A percentile compares a stretch with the other conserved stretches of the same genome.
phyloP scores from a whole-genome alignment of 2,329 filamentous ascomycete species.

The Fusarium bactridioides region DNA sequence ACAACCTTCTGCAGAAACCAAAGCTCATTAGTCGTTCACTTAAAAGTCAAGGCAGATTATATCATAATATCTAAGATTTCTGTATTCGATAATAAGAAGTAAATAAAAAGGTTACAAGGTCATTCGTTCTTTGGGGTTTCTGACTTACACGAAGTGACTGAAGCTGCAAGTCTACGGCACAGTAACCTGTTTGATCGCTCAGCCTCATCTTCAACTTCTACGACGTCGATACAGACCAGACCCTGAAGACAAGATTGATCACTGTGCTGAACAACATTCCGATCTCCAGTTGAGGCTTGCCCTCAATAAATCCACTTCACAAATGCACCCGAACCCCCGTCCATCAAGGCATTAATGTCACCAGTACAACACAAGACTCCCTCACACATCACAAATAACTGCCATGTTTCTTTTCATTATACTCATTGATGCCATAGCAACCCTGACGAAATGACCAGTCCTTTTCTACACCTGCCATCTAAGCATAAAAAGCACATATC shows the following conservation, averaged over 20 bases:
- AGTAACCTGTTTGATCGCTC: neutral
- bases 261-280: neutral
- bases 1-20: no score
- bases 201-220: neutral
- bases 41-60: no score
- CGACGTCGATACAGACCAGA: neutral
- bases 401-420: constrained; percentile 42
- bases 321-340: neutral
- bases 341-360: no score
- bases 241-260: neutral
- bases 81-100: no score
- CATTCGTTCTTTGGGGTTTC: neutral
- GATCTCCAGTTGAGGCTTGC: neutral
- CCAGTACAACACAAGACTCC: no score
- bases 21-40: no score
- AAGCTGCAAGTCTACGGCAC: neutral
- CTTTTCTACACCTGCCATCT: constrained; percentile 44
- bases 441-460: constrained; percentile 42
- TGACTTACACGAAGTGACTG: neutral
- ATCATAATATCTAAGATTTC: no score
- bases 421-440: constrained; percentile 44
- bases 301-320: neutral
- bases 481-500: constrained; percentile 37
- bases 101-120: neutral
- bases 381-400: neutral